Base-by-base conservation (phyloP, 495 filamentous ascomycete species). In the Cryomyces minteri region DNA sequence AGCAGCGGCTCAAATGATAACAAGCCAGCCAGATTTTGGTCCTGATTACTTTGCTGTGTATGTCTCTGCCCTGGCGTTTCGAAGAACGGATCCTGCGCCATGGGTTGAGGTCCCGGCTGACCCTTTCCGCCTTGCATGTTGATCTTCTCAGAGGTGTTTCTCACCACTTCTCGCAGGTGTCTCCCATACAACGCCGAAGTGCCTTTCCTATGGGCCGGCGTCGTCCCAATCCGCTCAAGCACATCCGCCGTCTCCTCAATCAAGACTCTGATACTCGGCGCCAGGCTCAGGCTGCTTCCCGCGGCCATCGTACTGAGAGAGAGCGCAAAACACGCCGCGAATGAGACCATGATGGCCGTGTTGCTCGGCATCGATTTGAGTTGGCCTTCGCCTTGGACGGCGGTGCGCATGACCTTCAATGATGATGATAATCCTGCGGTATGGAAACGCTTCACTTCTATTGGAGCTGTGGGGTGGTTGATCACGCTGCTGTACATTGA, bases 311-410 rank as follows among this genome's bases (percentile, higher is more conserved):
- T n/a, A 7, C 74, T 76, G 6, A 82, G 69, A 32, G 71, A 71
- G 18, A 84, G 64, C 1, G 78, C 77, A 40, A 80, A 78, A 51
- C 78, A 81, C 12, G 79, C 79, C 1, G 78, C 78, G 45, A 80
- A 84, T 4, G 79, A 79, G 25, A 82, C 81, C 79, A 82, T 82
- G 50, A 82, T 82, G 36, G 77, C 74, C 0, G 79, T 77, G 48
- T 84, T 82, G 62, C 82, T 84, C 4, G 79, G 79, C 78, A 84
- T 82, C 7, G 78, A 81, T 34, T 77, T 74, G 4, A 84, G 67
- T 48, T 76, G 69, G 2, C 65, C 63, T 57, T 84, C 79, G 5
- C 79, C 79, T 58, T 81, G 78, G 10, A 81, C 79, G 10, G 79
- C 77, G 4, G 77, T 74, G 43, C 79, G 70, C 60, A 84, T 71